Conservation (phyloP, 1,139 yeast genomes). For the Suhomyces choctaworum region DNA sequence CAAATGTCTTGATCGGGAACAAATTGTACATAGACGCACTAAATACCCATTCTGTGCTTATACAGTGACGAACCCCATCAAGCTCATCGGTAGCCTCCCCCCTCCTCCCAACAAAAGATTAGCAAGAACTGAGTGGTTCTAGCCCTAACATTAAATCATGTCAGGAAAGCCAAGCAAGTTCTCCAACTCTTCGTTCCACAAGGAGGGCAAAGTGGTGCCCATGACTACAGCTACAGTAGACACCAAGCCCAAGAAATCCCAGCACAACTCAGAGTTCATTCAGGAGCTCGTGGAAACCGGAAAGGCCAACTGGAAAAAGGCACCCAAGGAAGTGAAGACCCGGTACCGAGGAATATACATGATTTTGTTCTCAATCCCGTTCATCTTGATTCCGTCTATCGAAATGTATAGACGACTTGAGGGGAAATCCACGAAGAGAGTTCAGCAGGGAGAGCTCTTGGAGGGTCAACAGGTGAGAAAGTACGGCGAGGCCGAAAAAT, state of each 20-base stretch:
- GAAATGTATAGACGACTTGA: conserved; percentile 42
- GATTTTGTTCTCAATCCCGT: conserved; percentile 42
- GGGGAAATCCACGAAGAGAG: conserved; percentile 44
- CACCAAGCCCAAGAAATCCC: conserved; percentile 17
- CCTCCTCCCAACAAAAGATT: no score
- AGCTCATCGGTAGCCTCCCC: no score
- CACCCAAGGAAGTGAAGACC: conserved; percentile 41
- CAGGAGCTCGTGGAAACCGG: conserved; percentile 43
- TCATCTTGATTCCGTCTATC: conserved; percentile 35
- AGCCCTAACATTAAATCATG: no score
- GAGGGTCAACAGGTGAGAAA: conserved; percentile 36
- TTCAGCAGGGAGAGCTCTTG: conserved; percentile 44
- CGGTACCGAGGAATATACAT: conserved; percentile 43
- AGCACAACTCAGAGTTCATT: conserved; percentile 34
- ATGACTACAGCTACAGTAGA: conserved; percentile 15
- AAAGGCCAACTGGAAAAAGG: conserved; percentile 47
- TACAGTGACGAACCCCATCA: no score
- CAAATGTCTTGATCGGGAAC: no score
- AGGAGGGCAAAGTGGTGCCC: conserved; percentile 25
- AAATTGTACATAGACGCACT: no score
- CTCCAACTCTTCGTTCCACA: conserved; percentile 33
- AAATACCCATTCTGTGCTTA: no score
- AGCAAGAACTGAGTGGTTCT: no score
- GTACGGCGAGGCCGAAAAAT: conserved; percentile 44
- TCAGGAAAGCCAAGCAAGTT: conserved; percentile 18